Base-by-base conservation (phyloP, 176 grass and related monocot genomes). In the Triticum urartu region DNA sequence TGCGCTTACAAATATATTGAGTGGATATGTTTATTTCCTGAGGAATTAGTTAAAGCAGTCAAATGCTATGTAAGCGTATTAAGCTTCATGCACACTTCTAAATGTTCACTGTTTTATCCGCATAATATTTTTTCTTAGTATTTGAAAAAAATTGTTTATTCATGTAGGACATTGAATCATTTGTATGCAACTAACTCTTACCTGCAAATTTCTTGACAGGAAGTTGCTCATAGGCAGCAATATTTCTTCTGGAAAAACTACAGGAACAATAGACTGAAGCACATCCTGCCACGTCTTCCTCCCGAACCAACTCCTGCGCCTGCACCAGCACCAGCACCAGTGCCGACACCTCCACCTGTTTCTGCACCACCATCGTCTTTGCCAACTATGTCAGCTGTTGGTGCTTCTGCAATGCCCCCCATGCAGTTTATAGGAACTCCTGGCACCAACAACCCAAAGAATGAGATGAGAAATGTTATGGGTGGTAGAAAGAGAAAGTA, bases 221-320 rank as follows among this genome's bases (percentile, higher is more conserved):
- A 99, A 77, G 59, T 99, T 91, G 94, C 97, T 88, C 97, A 99
- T 82, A 88, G 94, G 78, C 90, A 96, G 79, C 92, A 99, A 67
- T 96, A 96, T 86, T 99, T 96, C 73, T 99, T 91, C 52, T 99
- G 97, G 97, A 99, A 99, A 82, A 99, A 99, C 72, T 99, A 96
- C 36, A 96, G 94, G 89, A 99, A 99, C 87, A 96, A 94, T 83
- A 95, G 94, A 64, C 35, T 96, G 88, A 99, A 96, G 80, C 97
- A 99, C 92, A 99, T 99, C 70, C 56, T 99, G 88, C 97, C 97
- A 35, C 84, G 92, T 45, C 84, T 92, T 89, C 91, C 91, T 94
- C 92, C 97, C 32, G 94, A 99, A 70, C 92, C 90, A 48, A 76
- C 83, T 77, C 86, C 83, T 64, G 82, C 39, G 12, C 70, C 89